phyloP scores from a whole-genome alignment of 148 eudicot genomes.

The Agrostemma githago region DNA sequence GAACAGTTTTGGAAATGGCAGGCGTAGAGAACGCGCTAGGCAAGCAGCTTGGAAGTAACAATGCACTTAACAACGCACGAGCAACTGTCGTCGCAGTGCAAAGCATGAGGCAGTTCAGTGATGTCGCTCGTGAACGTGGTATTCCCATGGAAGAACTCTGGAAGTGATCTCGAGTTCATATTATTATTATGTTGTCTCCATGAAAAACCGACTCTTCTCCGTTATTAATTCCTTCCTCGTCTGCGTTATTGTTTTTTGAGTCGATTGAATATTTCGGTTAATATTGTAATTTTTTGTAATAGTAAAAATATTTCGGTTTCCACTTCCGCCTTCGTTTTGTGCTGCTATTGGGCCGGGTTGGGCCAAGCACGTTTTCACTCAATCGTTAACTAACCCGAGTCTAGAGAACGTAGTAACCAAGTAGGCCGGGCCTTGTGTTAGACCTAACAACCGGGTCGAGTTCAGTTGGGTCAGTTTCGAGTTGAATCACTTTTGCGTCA shows the following conservation, averaged over 20 bases:
- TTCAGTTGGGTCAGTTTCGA: too few species aligned
- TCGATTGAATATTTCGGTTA: neutral
- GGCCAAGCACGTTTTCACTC: too few species aligned
- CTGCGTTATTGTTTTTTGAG: neutral
- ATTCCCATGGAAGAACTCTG: slow-evolving; percentile 97
- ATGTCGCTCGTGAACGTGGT: slow-evolving; percentile 82
- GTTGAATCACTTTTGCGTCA: too few species aligned
- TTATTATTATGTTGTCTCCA: neutral
- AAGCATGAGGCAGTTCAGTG: slow-evolving; percentile 77
- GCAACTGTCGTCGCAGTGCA: slow-evolving; percentile 74
- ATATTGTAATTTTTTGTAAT: neutral
- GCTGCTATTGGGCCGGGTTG: too few species aligned
- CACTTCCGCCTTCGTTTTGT: too few species aligned
- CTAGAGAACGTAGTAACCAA: too few species aligned
- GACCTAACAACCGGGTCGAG: too few species aligned
- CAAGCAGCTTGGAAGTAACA: slow-evolving; percentile 89
- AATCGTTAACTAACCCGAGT: too few species aligned
- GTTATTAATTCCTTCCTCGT: too few species aligned
- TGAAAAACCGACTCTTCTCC: neutral
- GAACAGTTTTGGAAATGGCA: slow-evolving; percentile 81
- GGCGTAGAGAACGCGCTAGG: slow-evolving; percentile 93
- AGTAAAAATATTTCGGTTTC: neutral
- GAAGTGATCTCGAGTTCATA: slow-evolving; percentile 44
- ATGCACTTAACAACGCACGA: slow-evolving; percentile 91
- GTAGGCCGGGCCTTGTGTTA: too few species aligned